These are phyloP conservation scores for Daedaleopsis sinensis DNA, from an alignment of 768 basidiomycete genomes.

Conservation along the genomic window DNA sequence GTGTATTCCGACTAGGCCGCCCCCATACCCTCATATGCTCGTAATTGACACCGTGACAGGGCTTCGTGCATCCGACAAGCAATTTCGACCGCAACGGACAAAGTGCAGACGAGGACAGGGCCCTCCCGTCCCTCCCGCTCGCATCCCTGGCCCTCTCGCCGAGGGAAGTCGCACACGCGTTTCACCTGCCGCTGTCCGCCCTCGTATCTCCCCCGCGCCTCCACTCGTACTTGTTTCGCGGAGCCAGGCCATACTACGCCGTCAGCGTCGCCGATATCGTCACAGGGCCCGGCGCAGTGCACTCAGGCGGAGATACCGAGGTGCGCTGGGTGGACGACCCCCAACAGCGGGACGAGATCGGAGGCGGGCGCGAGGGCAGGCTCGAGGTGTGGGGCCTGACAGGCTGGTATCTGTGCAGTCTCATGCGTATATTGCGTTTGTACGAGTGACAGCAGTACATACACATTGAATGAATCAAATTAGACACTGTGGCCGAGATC, in stretches of 20 bases:
- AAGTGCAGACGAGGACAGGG: conserved; percentile 36
- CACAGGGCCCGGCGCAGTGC: conserved; percentile 12
- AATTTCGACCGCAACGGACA: neutral
- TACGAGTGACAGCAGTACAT: conserved; percentile 30
- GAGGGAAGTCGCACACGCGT: conserved; percentile 67
- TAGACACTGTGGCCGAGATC: neutral
- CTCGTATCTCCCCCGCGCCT: conserved; percentile 52
- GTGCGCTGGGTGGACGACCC: conserved; percentile 37
- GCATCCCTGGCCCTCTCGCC: conserved; percentile 53
- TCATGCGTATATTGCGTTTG: conserved; percentile 59
- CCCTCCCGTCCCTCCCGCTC: conserved; percentile 65
- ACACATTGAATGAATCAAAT: neutral
- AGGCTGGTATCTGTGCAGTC: conserved; percentile 74
- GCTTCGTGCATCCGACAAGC: conserved; percentile 29
- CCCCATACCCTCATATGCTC: neutral
- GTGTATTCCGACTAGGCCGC: conserved; percentile 32
- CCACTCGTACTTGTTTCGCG: conserved; percentile 58
- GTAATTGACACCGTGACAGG: conserved; percentile 21
- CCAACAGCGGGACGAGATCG: conserved; percentile 44
- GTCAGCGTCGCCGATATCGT: conserved; percentile 68
- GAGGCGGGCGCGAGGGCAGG: conserved; percentile 44
- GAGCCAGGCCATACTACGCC: conserved; percentile 60
- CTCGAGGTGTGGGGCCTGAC: conserved; percentile 85
- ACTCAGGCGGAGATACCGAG: conserved; percentile 20
- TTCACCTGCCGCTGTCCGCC: conserved; percentile 68